Base-by-base conservation (phyloP, 805 yeast genomes). In the Henningerozyma blattae region DNA sequence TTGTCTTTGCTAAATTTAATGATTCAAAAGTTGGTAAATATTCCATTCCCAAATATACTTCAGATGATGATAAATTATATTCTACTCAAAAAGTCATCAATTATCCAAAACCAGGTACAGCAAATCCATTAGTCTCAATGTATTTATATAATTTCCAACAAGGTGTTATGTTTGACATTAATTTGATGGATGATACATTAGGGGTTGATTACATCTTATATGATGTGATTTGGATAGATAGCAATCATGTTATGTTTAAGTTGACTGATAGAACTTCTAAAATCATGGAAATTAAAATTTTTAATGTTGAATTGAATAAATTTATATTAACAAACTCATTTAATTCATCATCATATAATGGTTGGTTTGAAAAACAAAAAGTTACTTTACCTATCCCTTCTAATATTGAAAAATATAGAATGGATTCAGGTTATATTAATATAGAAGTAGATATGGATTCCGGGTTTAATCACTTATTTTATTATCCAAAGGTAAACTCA, bases 91-190 rank as follows among this genome's bases (percentile, higher is more conserved):
- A 63, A 17, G 42, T 54, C 9, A 52, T 79, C 33, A 74, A 70
- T 41, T 82, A 82, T 50, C 87, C 94, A 1, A 79, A 76, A 47
- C 81, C 89, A 2, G 91, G 91, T 0, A 64, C 65, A 20, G 43
- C 58, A 1, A 76, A 77, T 45, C 89, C 94, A 1, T 47, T 48
- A 5, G 60, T 76, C 3, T 56, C 67, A 4, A 50, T 80, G 7
- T 53, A 62, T 28, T 51, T 66, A 9, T 75, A 63, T 42, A 57
- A 64, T 34, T 18, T 70, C 5, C 37, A 38, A 5, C 39, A 48
- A 1, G 48, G 57, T 3, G 38, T 43, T 4, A 18, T 48, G 1
- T 44, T 39, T 6, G 35, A 35, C 8, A 44, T 63, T 3, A 39
- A 46, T 12, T 56, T 51, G 22, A 46, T 32, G 6, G 44, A 31